A percentile compares a stretch with the other conserved stretches of the same genome.
phyloP scores from a whole-genome alignment of 2,329 filamentous ascomycete species.

The Sodiomyces alkalinus region DNA sequence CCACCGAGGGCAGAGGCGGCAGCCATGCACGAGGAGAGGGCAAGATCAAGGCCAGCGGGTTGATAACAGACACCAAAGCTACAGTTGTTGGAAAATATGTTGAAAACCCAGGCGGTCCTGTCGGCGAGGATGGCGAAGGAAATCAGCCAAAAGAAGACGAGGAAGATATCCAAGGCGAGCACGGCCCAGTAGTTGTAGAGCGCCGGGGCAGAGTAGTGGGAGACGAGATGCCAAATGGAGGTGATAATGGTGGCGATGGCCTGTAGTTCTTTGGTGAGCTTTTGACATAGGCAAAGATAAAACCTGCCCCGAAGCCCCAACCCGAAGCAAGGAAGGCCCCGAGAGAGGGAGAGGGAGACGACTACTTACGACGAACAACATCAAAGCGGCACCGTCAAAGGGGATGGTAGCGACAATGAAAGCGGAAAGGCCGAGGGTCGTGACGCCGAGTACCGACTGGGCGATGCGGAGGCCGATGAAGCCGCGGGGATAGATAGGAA shows the following conservation, averaged over 20 bases:
- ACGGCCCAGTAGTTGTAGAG: conserved; percentile 38
- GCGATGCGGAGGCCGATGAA: conserved; percentile 28
- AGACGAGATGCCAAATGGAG: conserved; percentile 29
- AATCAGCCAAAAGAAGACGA: conserved; percentile 36
- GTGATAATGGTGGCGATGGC: conserved; percentile 26
- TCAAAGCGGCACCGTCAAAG: conserved; percentile 19
- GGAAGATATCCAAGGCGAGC: conserved; percentile 32
- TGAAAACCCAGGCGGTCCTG: conserved; percentile 14
- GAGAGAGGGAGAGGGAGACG: conserved; percentile 3
- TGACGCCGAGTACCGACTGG: conserved; percentile 28
- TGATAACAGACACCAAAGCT: conserved; percentile 12
- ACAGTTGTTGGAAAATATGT: conserved; percentile 9
- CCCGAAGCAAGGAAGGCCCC: not conserved
- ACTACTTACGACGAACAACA: conserved; percentile 24
- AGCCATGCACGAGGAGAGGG: conserved; percentile 13
- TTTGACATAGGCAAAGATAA: too few species aligned
- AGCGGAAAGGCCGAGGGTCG: conserved; percentile 29
- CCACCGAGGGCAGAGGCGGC: conserved; percentile 24
- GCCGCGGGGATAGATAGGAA: conserved; percentile 27
- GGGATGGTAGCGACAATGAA: conserved; percentile 22
- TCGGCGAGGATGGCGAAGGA: conserved; percentile 26
- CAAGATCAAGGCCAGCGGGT: conserved; percentile 3
- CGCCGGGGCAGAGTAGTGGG: conserved; percentile 21
- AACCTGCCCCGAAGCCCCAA: too few species aligned
- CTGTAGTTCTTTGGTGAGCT: too few species aligned